Conservation (phyloP, 306 rosid genomes). For the Gynostemma pentaphyllum region DNA sequence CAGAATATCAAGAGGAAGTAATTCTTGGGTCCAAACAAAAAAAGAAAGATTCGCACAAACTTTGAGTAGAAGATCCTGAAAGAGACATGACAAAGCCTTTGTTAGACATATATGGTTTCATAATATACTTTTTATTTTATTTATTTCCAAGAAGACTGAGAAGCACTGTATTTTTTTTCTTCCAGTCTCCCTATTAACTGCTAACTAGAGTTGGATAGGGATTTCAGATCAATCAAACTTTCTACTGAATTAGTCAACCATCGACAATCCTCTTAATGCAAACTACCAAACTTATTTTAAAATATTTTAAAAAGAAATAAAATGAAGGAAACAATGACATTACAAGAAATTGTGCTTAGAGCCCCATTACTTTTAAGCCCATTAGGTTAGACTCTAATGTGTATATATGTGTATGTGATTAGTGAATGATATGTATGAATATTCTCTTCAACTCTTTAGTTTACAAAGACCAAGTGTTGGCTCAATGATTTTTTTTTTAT, state of each 20-base stretch:
- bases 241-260: not conserved
- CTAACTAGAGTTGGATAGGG: not conserved
- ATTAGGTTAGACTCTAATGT: no score
- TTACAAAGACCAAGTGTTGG: not conserved
- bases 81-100: constrained; percentile 11
- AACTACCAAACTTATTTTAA: not conserved
- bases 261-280: not conserved
- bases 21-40: constrained; percentile 84
- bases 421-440: no score
- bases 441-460: not conserved
- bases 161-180: not conserved
- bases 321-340: no score
- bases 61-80: constrained; percentile 72
- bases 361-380: no score
- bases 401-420: no score
- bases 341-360: no score
- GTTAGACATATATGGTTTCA: not conserved
- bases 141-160: not conserved
- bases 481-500: not conserved
- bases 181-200: not conserved
- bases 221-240: not conserved
- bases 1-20: constrained; percentile 93
- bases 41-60: constrained; percentile 75
- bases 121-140: not conserved
- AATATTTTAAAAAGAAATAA: not conserved